Evolutionary conservation across 2,329 filamentous ascomycete species (phyloP), one percentile per base, ranked within the genome.

Genomic region (Tolypocladium tundrense): DNA sequence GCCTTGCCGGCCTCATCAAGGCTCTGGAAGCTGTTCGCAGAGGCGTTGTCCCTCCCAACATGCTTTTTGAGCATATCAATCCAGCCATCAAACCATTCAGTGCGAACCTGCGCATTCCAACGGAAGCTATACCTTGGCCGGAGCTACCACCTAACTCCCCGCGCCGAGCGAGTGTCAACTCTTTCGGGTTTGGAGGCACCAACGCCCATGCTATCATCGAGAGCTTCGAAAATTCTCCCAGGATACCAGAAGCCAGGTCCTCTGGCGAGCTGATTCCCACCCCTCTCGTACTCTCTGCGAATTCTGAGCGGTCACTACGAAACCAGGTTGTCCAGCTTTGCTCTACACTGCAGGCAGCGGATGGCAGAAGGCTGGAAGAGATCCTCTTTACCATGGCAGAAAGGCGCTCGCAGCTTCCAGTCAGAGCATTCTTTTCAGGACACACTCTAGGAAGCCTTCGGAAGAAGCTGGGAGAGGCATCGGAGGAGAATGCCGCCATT

Each of bases 121-220:
- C 60, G 1, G 55, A 61, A 9, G 10, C 61, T 6, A 57, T 37
- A 13, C 58, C 65, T 19, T 69, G 66, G 66, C 67, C 66, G 8
- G 52, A 39, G 13, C 50, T 57, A 11, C 51, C 40, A 1, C 7
- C 39, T 6, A 42, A 4, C 9, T 19, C 35, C 16, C 56, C 56
- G 24, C 70, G 75, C 2, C 72, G 77, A 13, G 75, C 71, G 13
- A 74, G 73, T 58, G 70, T 80, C 55, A 79, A 79, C 64, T 74
- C 71, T 43, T 80, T 80, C 60, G 78, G 78, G 1, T 80, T 75
- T 62, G 78, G 78, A 6, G 78, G 78, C 40, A 77, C 76, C 1
- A 79, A 79, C 52, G 73, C 71, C 0, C 77, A 80, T 58, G 67
- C 72, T 6, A 72, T 79, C 31, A 55, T 80, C 8, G 56, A 61